Conservation (phyloP, 768 basidiomycete genomes). For the Mycena galopus region DNA sequence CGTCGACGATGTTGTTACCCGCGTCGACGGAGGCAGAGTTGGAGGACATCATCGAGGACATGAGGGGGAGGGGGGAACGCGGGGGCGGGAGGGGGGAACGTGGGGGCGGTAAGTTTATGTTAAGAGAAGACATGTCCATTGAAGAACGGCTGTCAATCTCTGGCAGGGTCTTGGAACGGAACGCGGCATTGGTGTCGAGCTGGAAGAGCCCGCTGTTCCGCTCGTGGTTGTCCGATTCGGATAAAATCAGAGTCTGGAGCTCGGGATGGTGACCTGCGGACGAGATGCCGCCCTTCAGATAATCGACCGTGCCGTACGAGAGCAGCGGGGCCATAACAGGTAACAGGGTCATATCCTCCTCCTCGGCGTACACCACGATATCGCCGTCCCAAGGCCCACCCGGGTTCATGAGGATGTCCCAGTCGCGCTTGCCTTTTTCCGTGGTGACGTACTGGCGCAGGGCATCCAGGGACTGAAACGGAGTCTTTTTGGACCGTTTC, state of each 20-base stretch:
- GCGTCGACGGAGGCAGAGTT: slow-evolving; percentile 43
- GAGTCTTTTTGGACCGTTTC: slow-evolving; percentile 83
- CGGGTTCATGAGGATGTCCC: slow-evolving; percentile 72
- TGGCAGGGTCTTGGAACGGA: slow-evolving; percentile 63
- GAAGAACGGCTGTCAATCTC: slow-evolving; percentile 64
- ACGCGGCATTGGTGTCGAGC: slow-evolving; percentile 71
- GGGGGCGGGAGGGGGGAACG: slow-evolving; percentile 65
- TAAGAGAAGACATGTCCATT: slow-evolving; percentile 45
- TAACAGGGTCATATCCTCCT: slow-evolving; percentile 82
- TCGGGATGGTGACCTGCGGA: slow-evolving; percentile 70
- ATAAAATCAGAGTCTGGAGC: slow-evolving; percentile 65
- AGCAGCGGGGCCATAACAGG: slow-evolving; percentile 73
- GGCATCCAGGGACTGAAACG: slow-evolving; percentile 74
- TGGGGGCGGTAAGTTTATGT: slow-evolving; percentile 50
- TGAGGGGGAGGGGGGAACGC: slow-evolving; percentile 68
- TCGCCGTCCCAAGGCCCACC: slow-evolving; percentile 78
- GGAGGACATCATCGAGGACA: slow-evolving; percentile 62
- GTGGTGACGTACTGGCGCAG: slow-evolving; percentile 88
- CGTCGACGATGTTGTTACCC: slow-evolving; percentile 51
- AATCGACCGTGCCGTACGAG: slow-evolving; percentile 68
- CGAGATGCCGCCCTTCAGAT: slow-evolving; percentile 80
- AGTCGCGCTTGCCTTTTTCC: slow-evolving; percentile 75
- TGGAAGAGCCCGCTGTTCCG: slow-evolving; percentile 72
- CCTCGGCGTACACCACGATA: slow-evolving; percentile 82
- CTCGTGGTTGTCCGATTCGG: slow-evolving; percentile 52